These are phyloP conservation scores for Crithidia bombi DNA, from an alignment of 208 protist species.

Conservation along the genomic window DNA sequence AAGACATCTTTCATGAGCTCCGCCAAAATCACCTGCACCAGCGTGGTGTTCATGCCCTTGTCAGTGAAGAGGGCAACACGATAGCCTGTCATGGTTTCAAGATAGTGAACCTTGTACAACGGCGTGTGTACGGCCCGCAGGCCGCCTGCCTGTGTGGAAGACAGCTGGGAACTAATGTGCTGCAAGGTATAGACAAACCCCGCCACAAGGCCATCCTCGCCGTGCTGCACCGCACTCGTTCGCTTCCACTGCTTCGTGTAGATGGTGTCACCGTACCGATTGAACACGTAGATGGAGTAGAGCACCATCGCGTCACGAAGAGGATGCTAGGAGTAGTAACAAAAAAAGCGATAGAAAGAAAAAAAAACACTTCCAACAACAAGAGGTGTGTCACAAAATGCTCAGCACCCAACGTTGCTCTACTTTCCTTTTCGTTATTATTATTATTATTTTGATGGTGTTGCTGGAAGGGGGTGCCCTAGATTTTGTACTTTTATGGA, in stretches of 20 bases:
- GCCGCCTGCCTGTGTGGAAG: constrained; percentile 54
- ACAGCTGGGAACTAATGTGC: constrained; percentile 85
- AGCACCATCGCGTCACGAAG: constrained; percentile 52
- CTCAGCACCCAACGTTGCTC: too few species aligned
- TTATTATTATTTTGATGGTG: too few species aligned
- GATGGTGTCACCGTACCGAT: constrained; percentile 88
- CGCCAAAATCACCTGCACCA: constrained; percentile 50
- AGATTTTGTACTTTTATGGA: too few species aligned
- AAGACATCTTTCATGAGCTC: constrained; percentile 76
- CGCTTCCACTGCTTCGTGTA: constrained; percentile 87
- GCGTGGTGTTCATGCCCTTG: constrained; percentile 53
- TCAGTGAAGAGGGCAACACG: constrained; percentile 78
- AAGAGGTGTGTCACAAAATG: constrained; percentile 6
- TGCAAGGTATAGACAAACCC: constrained; percentile 91
- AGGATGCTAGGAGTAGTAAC: not conserved
- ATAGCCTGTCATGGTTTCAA: constrained; percentile 88
- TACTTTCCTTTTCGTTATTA: too few species aligned
- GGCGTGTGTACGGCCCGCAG: constrained; percentile 77
- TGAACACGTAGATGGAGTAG: constrained; percentile 89
- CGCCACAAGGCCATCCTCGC: constrained; percentile 80
- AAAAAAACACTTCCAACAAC: not conserved
- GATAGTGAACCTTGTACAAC: constrained; percentile 90
- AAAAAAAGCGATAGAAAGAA: not conserved
- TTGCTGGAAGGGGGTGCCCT: too few species aligned
- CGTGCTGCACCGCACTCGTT: constrained; percentile 69